Evolutionary conservation across 257 asterid genomes (phyloP).

Genomic region (Verbena officinalis): DNA sequence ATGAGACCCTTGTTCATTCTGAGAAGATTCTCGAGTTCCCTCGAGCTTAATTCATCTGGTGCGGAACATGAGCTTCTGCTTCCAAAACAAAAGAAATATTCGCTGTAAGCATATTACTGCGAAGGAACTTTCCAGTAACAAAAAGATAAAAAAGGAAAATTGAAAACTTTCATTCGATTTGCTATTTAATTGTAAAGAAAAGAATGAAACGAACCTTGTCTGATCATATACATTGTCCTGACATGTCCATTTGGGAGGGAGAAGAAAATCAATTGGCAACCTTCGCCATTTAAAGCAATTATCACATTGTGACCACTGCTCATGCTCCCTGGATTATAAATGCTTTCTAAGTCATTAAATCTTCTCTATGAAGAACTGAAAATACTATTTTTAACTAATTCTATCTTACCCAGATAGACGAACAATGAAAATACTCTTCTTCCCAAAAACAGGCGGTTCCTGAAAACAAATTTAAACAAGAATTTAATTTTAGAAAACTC

Average conservation of each 20-base stretch:
- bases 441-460: constrained; percentile 95
- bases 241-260: constrained; percentile 92
- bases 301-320: constrained; percentile 96
- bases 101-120: constrained; percentile 3
- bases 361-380: not conserved
- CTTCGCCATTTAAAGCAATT: constrained; percentile 87
- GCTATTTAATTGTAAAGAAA: not conserved
- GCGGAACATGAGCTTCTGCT: constrained; percentile 78
- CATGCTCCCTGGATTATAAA: constrained; percentile 64
- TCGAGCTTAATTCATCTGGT: constrained; percentile 67
- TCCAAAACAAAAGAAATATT: constrained; percentile 27
- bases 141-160: not conserved
- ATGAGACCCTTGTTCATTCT: constrained; percentile 69
- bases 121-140: too few relatives aligned
- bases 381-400: constrained; percentile 1
- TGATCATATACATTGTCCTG: constrained; percentile 58
- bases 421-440: constrained; percentile 68
- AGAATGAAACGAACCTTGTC: constrained; percentile 48
- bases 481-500: too few relatives aligned
- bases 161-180: not conserved
- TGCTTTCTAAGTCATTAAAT: constrained; percentile 15
- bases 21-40: constrained; percentile 80
- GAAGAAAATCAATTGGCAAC: constrained; percentile 69
- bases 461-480: constrained; percentile 40
- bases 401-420: constrained; percentile 81